Evolutionary conservation across 345 rosid genomes (phyloP).

Genomic region (Triadica sebifera): DNA sequence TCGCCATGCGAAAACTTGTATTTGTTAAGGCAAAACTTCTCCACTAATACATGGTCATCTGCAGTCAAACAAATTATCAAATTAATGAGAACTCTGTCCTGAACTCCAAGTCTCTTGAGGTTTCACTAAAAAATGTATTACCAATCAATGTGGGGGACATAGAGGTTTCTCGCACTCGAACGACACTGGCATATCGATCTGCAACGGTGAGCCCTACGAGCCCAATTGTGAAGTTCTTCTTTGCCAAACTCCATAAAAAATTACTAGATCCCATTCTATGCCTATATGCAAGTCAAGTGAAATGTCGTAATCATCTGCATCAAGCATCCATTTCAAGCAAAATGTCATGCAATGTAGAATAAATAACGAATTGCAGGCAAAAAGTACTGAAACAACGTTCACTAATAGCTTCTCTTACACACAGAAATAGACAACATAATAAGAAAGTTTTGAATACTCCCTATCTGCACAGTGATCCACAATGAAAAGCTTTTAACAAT

Average conservation of each 20-base stretch:
- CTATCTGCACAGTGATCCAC: too few species aligned
- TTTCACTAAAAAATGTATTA: neutral
- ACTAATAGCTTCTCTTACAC: neutral
- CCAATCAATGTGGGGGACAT: constrained; percentile 67
- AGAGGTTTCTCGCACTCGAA: constrained; percentile 61
- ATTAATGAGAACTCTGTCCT: constrained; percentile 6
- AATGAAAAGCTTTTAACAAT: too few species aligned
- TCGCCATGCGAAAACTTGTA: constrained; percentile 83
- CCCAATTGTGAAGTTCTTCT: constrained; percentile 54
- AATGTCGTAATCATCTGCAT: constrained; percentile 39
- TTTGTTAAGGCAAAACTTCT: constrained; percentile 66
- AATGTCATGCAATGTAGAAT: neutral
- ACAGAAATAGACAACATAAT: neutral
- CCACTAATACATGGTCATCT: constrained; percentile 82
- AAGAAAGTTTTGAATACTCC: neutral
- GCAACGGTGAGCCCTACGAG: constrained; percentile 61
- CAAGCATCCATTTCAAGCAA: too few species aligned
- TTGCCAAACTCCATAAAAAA: constrained; percentile 47
- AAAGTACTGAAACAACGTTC: neutral
- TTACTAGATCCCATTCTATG: constrained; percentile 24
- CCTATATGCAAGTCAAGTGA: constrained; percentile 19
- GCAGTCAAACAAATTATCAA: constrained; percentile 33
- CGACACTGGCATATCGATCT: constrained; percentile 58
- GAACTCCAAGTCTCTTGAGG: constrained; percentile 6
- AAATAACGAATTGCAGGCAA: neutral